Evolutionary conservation across 2,329 filamentous ascomycete species (phyloP).

Genomic region (Anisogramma anomala): DNA sequence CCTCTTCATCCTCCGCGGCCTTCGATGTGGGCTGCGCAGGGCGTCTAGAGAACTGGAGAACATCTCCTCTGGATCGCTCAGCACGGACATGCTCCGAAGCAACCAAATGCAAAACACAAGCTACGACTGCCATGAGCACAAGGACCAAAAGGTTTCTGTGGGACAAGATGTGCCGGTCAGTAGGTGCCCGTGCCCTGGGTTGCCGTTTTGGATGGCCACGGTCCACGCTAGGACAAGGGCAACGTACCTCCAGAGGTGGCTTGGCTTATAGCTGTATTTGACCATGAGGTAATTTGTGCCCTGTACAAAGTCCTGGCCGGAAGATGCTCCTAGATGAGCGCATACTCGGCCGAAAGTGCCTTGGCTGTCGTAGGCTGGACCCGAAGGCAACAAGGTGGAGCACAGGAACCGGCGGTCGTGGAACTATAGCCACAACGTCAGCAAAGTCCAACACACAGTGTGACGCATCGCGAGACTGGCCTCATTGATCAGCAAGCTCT

Average conservation of each 20-base stretch:
- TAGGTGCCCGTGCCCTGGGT: too few relatives aligned
- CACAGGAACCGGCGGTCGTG: slow-evolving; percentile 28
- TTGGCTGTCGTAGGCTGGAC: slow-evolving; percentile 16
- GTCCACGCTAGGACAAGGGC: not conserved
- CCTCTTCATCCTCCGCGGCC: too few relatives aligned
- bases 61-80: not conserved
- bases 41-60: not conserved
- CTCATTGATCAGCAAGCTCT: slow-evolving; percentile 31
- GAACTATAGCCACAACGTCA: slow-evolving; percentile 15
- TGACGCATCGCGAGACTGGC: not conserved
- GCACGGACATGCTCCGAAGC: not conserved
- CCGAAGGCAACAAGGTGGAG: slow-evolving; percentile 16
- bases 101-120: not conserved
- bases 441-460: too few relatives aligned
- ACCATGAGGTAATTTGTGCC: slow-evolving; percentile 34
- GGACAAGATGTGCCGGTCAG: too few relatives aligned
- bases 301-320: slow-evolving; percentile 30
- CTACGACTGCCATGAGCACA: too few relatives aligned
- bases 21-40: too few relatives aligned
- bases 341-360: slow-evolving; percentile 27
- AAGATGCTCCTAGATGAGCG: slow-evolving; percentile 30
- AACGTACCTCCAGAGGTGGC: slow-evolving; percentile 32
- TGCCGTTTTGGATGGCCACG: too few relatives aligned
- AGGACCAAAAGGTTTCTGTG: too few relatives aligned
- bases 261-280: slow-evolving; percentile 32